These are phyloP conservation scores for Yamadazyma trypodendri DNA, from an alignment of 1,139 yeast genomes.

Conservation along the genomic window DNA sequence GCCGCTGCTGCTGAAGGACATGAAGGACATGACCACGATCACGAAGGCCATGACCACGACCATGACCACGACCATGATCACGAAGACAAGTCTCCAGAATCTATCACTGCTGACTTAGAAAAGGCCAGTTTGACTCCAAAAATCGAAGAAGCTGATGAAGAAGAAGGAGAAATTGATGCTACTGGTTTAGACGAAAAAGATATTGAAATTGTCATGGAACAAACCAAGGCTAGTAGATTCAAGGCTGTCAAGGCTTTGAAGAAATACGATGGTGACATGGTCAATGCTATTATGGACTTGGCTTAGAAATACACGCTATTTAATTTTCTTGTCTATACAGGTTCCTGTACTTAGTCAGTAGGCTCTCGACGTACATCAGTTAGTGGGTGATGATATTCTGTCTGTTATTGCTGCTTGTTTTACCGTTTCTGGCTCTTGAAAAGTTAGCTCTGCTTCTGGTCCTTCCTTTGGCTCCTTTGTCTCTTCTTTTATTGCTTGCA, in stretches of 20 bases:
- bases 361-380: too few species aligned
- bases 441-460: slow-evolving; percentile 5
- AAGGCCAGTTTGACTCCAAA: slow-evolving; percentile 65
- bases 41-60: slow-evolving; percentile 28
- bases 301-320: too few species aligned
- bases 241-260: slow-evolving; percentile 91
- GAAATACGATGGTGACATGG: slow-evolving; percentile 90
- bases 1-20: slow-evolving; percentile 71
- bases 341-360: too few species aligned
- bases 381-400: neutral
- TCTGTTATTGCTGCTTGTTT: neutral
- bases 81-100: slow-evolving; percentile 61
- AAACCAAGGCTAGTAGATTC: slow-evolving; percentile 82
- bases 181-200: slow-evolving; percentile 79
- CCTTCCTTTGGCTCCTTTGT: slow-evolving; percentile 6
- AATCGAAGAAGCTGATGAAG: slow-evolving; percentile 50
- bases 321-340: too few species aligned
- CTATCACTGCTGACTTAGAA: slow-evolving; percentile 89
- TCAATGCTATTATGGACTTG: slow-evolving; percentile 92
- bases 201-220: slow-evolving; percentile 81
- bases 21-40: slow-evolving; percentile 23
- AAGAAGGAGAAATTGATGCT: slow-evolving; percentile 71
- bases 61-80: slow-evolving; percentile 17
- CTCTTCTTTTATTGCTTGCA: too few species aligned
- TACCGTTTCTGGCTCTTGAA: neutral